phyloP scores from a whole-genome alignment of 1,139 yeast species.

The Yamadazyma oceani region DNA sequence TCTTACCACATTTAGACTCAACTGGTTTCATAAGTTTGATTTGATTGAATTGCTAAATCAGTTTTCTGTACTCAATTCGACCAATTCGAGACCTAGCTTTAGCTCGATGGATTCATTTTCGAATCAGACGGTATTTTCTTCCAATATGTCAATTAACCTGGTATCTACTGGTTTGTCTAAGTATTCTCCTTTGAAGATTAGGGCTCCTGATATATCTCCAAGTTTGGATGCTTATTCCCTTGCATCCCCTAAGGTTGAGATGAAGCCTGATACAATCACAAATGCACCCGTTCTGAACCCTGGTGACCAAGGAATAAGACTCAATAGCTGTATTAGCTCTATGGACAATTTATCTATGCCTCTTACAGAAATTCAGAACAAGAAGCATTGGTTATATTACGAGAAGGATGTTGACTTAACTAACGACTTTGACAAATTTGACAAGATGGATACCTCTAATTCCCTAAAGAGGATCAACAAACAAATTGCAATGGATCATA shows the following conservation, averaged over 20 bases:
- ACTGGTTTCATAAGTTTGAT: slow-evolving; percentile 30
- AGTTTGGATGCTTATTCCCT: neutral
- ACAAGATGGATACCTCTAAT: slow-evolving; percentile 24
- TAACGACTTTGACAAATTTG: slow-evolving; percentile 15
- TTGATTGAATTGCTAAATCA: slow-evolving; percentile 25
- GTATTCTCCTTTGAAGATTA: neutral
- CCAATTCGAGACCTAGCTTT: slow-evolving; percentile 5
- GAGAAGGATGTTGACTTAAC: slow-evolving; percentile 34
- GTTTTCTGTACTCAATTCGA: slow-evolving; percentile 4
- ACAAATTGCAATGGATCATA: slow-evolving; percentile 11
- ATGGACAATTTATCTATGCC: neutral
- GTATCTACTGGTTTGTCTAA: neutral
- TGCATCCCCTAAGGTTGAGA: too few species aligned
- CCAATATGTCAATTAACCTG: slow-evolving; percentile 14
- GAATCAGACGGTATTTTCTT: slow-evolving; percentile 8
- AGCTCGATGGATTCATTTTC: slow-evolving; percentile 6
- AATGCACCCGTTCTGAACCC: too few species aligned
- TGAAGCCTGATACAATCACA: too few species aligned
- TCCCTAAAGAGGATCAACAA: slow-evolving; percentile 28
- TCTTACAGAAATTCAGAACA: neutral
- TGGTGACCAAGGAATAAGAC: neutral
- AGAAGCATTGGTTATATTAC: slow-evolving; percentile 36
- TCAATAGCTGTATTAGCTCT: neutral
- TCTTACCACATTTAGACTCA: slow-evolving; percentile 25
- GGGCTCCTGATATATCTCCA: neutral